Percentiles rank a stretch among this genome's conserved stretches.
Evolutionary conservation across 1,284 basidiomycete species (phyloP).

Genomic region (Cutaneotrichosporon mucoides): DNA sequence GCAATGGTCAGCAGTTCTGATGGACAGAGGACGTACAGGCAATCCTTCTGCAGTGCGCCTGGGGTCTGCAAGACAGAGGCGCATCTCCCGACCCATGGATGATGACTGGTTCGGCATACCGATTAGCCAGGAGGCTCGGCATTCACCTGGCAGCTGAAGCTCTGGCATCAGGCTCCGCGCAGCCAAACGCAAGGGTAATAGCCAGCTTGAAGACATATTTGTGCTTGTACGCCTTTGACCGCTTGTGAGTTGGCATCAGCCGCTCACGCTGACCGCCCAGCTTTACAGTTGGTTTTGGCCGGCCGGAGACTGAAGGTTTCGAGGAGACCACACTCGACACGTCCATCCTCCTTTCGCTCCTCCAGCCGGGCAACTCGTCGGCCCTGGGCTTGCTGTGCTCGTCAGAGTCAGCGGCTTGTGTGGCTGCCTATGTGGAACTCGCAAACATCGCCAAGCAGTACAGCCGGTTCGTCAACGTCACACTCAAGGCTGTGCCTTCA

Average conservation of each 20-base stretch:
- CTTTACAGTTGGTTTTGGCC: conserved; percentile 23
- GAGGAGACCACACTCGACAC: conserved; percentile 17
- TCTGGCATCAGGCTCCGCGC: background rate
- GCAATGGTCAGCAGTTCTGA: background rate
- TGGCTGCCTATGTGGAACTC: conserved; percentile 23
- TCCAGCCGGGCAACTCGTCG: background rate
- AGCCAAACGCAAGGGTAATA: conserved; percentile 13
- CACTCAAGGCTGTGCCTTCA: conserved; percentile 13
- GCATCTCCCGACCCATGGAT: conserved; percentile 27
- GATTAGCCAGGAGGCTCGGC: conserved; percentile 18
- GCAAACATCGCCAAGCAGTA: conserved; percentile 20
- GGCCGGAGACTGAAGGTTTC: conserved; percentile 25
- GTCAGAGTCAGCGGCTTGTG: conserved; percentile 16
- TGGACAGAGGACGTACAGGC: conserved; percentile 24
- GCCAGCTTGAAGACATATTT: conserved; percentile 23
- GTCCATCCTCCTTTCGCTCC: conserved; percentile 2
- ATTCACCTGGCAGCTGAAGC: conserved; percentile 15
- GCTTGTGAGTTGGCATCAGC: conserved; percentile 15
- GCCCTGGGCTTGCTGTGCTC: conserved; percentile 4
- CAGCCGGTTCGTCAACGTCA: conserved; percentile 20
- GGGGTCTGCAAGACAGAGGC: conserved; percentile 24
- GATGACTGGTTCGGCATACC: conserved; percentile 21
- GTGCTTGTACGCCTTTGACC: conserved; percentile 22
- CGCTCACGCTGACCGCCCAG: conserved; percentile 1
- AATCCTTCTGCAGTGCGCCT: conserved; percentile 16